Conservation (phyloP, 768 basidiomycete genomes). For the Lenzites betulinus region DNA sequence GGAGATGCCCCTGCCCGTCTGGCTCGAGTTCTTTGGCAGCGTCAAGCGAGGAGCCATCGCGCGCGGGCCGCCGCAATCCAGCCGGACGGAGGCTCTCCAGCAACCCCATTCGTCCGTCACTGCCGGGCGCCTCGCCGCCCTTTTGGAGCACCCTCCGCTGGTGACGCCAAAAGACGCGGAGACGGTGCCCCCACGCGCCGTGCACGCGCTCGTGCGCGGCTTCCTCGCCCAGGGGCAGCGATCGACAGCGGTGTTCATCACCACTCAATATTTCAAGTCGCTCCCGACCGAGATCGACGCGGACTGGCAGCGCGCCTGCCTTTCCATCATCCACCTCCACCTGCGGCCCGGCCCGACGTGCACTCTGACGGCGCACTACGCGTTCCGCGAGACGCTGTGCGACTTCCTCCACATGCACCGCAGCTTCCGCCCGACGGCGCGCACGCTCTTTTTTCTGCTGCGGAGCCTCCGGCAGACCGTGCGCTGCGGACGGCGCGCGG, state of each 20-base stretch:
- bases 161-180: conserved; percentile 37
- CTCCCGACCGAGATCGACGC: conserved; percentile 47
- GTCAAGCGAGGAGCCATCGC: conserved; percentile 17
- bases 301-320: conserved; percentile 38
- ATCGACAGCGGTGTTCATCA: conserved; percentile 30
- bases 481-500: conserved; percentile 57
- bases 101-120: conserved; percentile 1
- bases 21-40: conserved; percentile 57
- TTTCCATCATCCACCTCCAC: conserved; percentile 59
- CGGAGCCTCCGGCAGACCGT: conserved; percentile 49
- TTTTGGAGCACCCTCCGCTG: conserved; percentile 46
- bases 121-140: conserved; percentile 23
- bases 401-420: conserved; percentile 49
- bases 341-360: conserved; percentile 29
- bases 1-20: conserved; percentile 46
- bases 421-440: conserved; percentile 55
- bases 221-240: conserved; percentile 41
- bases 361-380: conserved; percentile 47
- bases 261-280: conserved; percentile 48
- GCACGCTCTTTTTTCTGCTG: conserved; percentile 62
- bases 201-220: conserved; percentile 47
- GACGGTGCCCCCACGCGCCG: conserved; percentile 42
- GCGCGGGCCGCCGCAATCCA: neutral
- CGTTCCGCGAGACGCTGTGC: conserved; percentile 45
- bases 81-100: neutral